These are phyloP conservation scores for Amauroascus verrucosus DNA, from an alignment of 2,329 filamentous ascomycete species.

Conservation along the genomic window DNA sequence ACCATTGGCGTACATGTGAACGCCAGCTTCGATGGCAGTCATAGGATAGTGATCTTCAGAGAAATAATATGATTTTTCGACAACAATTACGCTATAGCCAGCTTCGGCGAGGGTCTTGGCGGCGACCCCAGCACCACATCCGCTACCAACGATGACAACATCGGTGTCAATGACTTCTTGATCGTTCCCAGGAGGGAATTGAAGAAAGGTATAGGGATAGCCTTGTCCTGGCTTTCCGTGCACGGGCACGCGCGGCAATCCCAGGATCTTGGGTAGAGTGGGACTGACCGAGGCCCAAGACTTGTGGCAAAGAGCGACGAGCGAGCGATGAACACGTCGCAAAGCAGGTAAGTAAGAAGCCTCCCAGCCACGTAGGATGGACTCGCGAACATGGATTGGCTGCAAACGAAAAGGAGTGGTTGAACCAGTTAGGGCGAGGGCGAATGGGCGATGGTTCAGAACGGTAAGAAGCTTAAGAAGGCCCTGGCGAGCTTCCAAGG, in stretches of 20 bases:
- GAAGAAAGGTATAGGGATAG: constrained; percentile 48
- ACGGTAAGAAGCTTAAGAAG: constrained; percentile 44
- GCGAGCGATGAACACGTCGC: constrained; percentile 40
- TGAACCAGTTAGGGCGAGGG: constrained; percentile 48
- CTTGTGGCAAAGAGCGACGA: constrained; percentile 42
- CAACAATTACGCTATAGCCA: constrained; percentile 64
- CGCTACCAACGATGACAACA: constrained; percentile 75
- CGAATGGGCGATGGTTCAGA: constrained; percentile 47
- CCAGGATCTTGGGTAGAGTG: constrained; percentile 41
- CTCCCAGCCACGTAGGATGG: constrained; percentile 45
- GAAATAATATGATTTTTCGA: constrained; percentile 74
- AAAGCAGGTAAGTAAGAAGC: constrained; percentile 44
- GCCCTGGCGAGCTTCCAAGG: constrained; percentile 39
- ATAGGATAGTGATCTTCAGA: constrained; percentile 64
- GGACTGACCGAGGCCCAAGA: constrained; percentile 46
- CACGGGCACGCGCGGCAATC: constrained; percentile 45
- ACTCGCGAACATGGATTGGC: constrained; percentile 44
- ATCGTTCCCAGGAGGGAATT: constrained; percentile 43
- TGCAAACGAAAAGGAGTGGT: constrained; percentile 46
- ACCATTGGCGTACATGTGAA: constrained; percentile 60
- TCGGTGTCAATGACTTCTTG: constrained; percentile 62
- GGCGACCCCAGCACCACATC: constrained; percentile 71
- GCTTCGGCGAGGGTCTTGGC: constrained; percentile 73
- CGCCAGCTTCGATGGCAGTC: constrained; percentile 49
- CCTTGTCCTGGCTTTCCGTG: constrained; percentile 43